A percentile compares a stretch with the other conserved stretches of the same genome.
These are phyloP conservation scores for Usnea hakonensis DNA, from an alignment of 495 filamentous ascomycete species.

Conservation along the genomic window DNA sequence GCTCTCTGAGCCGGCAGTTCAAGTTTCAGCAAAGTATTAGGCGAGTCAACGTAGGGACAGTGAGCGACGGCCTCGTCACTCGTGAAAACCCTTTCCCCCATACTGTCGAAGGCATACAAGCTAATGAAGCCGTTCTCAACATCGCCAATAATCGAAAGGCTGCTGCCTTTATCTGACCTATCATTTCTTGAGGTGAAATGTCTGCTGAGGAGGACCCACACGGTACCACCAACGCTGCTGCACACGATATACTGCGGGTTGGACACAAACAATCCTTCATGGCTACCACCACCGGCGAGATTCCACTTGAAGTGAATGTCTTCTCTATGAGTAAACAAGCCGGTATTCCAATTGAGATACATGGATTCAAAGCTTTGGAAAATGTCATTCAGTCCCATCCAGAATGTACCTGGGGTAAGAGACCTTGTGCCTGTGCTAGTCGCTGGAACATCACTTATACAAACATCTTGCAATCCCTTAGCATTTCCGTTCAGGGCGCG, in stretches of 20 bases:
- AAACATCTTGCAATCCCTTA: not conserved
- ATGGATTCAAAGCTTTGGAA: conserved; percentile 88
- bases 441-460: not conserved
- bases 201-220: conserved; percentile 79
- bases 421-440: conserved; percentile 20
- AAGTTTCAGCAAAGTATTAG: conserved; percentile 78
- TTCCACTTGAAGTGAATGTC: conserved; percentile 91
- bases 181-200: conserved; percentile 63
- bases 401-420: conserved; percentile 65
- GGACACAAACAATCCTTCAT: conserved; percentile 56
- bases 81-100: conserved; percentile 67
- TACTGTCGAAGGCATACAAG: conserved; percentile 66
- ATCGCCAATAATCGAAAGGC: conserved; percentile 29
- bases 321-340: conserved; percentile 68
- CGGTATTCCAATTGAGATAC: conserved; percentile 96
- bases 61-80: conserved; percentile 58
- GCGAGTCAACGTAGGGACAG: conserved; percentile 85
- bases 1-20: conserved; percentile 49
- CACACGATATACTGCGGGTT: conserved; percentile 78
- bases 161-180: conserved; percentile 5
- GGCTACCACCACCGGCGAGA: conserved; percentile 48
- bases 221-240: conserved; percentile 46
- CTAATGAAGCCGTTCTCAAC: conserved; percentile 64
- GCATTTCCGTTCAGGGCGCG: conserved; percentile 10
- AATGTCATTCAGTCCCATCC: conserved; percentile 80